Evolutionary conservation across 2,329 filamentous ascomycete genomes (phyloP).

Genomic region (Aureobasidium sp.): DNA sequence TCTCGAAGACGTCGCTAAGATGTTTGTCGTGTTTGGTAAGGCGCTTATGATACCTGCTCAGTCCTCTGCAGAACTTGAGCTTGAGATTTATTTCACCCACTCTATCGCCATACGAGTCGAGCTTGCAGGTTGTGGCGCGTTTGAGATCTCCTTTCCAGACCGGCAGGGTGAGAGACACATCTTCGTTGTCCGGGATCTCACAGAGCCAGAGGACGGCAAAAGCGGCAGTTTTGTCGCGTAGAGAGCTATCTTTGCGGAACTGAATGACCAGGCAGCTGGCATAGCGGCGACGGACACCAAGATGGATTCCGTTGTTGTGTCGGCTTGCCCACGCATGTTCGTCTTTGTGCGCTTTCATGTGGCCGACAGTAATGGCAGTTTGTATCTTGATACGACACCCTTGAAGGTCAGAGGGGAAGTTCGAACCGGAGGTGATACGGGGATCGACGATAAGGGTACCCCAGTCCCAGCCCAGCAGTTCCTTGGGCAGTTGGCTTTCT

Average conservation of each 20-base stretch:
- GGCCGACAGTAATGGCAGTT: slow-evolving; percentile 51
- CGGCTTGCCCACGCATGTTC: slow-evolving; percentile 49
- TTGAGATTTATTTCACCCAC: slow-evolving; percentile 53
- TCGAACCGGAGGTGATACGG: slow-evolving; percentile 38
- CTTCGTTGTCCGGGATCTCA: slow-evolving; percentile 62
- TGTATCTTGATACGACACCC: slow-evolving; percentile 51
- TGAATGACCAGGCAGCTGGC: slow-evolving; percentile 49
- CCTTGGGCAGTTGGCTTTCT: slow-evolving; percentile 52
- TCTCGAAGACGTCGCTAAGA: slow-evolving; percentile 56
- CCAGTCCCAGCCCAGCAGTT: slow-evolving; percentile 62
- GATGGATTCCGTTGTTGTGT: slow-evolving; percentile 37
- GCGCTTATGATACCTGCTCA: slow-evolving; percentile 52
- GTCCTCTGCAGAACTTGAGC: slow-evolving; percentile 54
- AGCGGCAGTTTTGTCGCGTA: slow-evolving; percentile 51
- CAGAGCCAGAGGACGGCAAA: slow-evolving; percentile 63
- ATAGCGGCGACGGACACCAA: slow-evolving; percentile 58
- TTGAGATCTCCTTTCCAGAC: slow-evolving; percentile 62
- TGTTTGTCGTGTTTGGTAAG: slow-evolving; percentile 50
- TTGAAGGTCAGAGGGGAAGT: slow-evolving; percentile 40
- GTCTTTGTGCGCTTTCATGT: slow-evolving; percentile 35
- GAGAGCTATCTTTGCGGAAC: slow-evolving; percentile 50
- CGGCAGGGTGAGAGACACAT: slow-evolving; percentile 50
- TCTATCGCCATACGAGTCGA: slow-evolving; percentile 49
- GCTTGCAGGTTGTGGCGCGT: slow-evolving; percentile 45
- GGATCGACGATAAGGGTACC: slow-evolving; percentile 62